Base-by-base conservation (phyloP, 2,329 filamentous ascomycete genomes). In the Fusarium transvaalense region DNA sequence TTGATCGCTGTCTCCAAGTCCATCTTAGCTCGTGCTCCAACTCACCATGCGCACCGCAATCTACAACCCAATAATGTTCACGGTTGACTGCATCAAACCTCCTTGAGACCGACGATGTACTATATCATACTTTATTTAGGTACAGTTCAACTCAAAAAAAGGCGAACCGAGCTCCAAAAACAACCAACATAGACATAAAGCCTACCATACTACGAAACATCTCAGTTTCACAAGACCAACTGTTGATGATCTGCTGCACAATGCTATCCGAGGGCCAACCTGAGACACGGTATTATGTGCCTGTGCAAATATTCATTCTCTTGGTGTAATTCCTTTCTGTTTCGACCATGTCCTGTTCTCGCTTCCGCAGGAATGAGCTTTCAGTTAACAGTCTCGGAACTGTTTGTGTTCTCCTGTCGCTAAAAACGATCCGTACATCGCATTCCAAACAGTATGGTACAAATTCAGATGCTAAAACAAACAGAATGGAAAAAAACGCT, bases 391-490 rank as follows among this genome's bases (percentile, higher is more conserved):
- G 37, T 41, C 41, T 47, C 51, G 32, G 42, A 52, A 47, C 34
- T 45, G 39, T 42, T 23, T 54, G 21, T 47, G 19, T 47, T 53
- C 61, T 50, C 45, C 60, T 45, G 53, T 56, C 52, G 59, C 52
- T 53, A 48, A 35, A 56, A 27, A 43, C 38, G 45, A 41, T 47
- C 39, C 39, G 29, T 27, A 32, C 47, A 59, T 59, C 54, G 39
- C 48, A 34, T 64, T 45, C 41, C 61, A 50, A 60, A 53, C 32
- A 67, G 58, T 61, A 69, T 69, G 35, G 56, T 74, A 74, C 66
- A 73, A 43, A 70, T 58, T 38, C 61, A 64, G 13, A 66, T 69
- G 53, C 38, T n/a, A 50, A 53, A 62, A 56, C 55, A 48, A 61
- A 42, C 19, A 53, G 37, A 32, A 43, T 38, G 8, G 8, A 27